Conservation (phyloP, 805 yeast species). For the Saccharomycopsis javanensis region DNA sequence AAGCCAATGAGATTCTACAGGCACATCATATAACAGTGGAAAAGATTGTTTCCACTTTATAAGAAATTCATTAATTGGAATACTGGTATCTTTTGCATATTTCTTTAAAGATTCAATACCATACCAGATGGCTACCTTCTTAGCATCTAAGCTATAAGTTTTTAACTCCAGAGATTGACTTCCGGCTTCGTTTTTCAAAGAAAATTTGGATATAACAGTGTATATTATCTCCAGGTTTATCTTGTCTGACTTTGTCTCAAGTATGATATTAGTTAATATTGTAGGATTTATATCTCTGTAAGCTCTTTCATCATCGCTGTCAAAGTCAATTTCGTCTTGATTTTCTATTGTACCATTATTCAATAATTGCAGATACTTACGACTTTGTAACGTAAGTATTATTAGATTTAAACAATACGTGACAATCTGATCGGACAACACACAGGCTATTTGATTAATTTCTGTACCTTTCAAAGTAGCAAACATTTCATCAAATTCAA, state of each 20-base stretch:
- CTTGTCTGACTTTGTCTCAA: not conserved
- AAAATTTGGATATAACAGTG: slow-evolving; percentile 43
- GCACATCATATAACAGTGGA: slow-evolving; percentile 54
- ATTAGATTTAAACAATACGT: slow-evolving; percentile 12
- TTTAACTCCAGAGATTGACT: not conserved
- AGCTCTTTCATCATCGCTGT: slow-evolving; percentile 1
- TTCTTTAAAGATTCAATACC: slow-evolving; percentile 45
- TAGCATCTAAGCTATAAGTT: slow-evolving; percentile 33
- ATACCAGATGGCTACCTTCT: slow-evolving; percentile 46
- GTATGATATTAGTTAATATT: not conserved
- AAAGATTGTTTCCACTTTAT: slow-evolving; percentile 53
- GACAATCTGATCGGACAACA: slow-evolving; percentile 22
- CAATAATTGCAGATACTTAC: not conserved
- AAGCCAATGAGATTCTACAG: slow-evolving; percentile 45
- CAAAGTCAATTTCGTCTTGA: not conserved
- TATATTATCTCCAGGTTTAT: slow-evolving; percentile 27
- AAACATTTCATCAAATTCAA: slow-evolving; percentile 48
- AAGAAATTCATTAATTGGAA: slow-evolving; percentile 43
- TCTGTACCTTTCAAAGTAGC: slow-evolving; percentile 44
- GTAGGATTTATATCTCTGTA: not conserved
- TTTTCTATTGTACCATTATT: not conserved
- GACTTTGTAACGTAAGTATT: slow-evolving; percentile 14
- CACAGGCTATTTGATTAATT: slow-evolving; percentile 29
- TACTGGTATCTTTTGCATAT: slow-evolving; percentile 25
- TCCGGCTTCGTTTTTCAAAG: slow-evolving; percentile 20